phyloP scores from a whole-genome alignment of 2,329 filamentous ascomycete species.

The Microcyclosporella mali region DNA sequence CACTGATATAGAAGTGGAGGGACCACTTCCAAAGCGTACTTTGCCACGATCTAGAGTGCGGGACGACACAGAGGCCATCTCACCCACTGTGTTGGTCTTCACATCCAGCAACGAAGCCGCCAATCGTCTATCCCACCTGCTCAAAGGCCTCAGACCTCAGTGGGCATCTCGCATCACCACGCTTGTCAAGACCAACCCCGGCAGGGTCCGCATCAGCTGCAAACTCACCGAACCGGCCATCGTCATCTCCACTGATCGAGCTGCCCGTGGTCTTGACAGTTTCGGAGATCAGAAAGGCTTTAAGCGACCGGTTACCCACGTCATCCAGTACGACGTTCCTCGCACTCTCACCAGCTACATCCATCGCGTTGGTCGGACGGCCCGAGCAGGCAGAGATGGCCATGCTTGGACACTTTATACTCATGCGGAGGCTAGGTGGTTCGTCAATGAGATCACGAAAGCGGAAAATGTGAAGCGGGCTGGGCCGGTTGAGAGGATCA shows the following conservation, averaged over 20 bases:
- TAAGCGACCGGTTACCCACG: conserved; percentile 68
- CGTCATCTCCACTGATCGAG: conserved; percentile 79
- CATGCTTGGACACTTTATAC: conserved; percentile 82
- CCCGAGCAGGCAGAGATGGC: conserved; percentile 68
- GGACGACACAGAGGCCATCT: conserved; percentile 1
- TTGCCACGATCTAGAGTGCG: background rate
- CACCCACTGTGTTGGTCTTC: conserved; percentile 64
- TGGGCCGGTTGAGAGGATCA: conserved; percentile 39
- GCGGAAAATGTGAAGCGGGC: conserved; percentile 46
- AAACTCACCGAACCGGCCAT: conserved; percentile 66
- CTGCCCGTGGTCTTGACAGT: conserved; percentile 76
- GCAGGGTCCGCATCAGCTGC: conserved; percentile 47
- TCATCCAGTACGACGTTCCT: conserved; percentile 91
- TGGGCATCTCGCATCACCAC: conserved; percentile 24
- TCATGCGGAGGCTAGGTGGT: conserved; percentile 81
- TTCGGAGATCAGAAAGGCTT: conserved; percentile 5
- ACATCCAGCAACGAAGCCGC: conserved; percentile 86
- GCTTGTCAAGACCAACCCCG: conserved; percentile 41
- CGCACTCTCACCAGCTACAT: conserved; percentile 76
- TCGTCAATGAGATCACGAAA: conserved; percentile 74
- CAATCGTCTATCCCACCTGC: conserved; percentile 74
- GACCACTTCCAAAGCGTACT: background rate
- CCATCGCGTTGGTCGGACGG: conserved; percentile 86
- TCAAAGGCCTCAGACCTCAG: conserved; percentile 38
- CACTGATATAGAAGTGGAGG: background rate